Percentiles rank a stretch among this genome's conserved stretches.
Evolutionary conservation across 192 early-diverging fungal species (phyloP).

Genomic region (Rhizoclosmatium globosum): DNA sequence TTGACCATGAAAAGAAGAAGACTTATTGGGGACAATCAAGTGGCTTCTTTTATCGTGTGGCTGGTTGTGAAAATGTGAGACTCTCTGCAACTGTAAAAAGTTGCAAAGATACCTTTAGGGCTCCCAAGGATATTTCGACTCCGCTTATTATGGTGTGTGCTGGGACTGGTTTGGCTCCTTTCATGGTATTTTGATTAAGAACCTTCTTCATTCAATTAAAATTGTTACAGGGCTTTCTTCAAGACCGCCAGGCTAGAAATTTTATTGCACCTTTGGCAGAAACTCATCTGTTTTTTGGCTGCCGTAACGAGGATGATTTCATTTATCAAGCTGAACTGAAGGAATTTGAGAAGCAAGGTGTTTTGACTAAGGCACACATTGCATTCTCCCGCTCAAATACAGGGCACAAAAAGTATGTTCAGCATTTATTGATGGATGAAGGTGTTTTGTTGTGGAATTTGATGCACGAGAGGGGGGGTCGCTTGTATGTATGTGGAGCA

Average conservation of each 20-base stretch:
- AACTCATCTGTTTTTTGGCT: constrained; percentile 83
- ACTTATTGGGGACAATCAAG: constrained; percentile 31
- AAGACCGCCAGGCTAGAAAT: constrained; percentile 67
- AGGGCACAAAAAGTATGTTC: constrained; percentile 73
- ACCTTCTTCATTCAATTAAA: background rate
- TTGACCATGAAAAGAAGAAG: constrained; percentile 4
- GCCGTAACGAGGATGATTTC: constrained; percentile 71
- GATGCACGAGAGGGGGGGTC: constrained; percentile 14
- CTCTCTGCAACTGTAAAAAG: constrained; percentile 18
- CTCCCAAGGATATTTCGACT: constrained; percentile 60
- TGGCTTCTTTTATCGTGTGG: constrained; percentile 33
- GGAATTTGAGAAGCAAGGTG: constrained; percentile 48
- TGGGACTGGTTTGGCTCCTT: constrained; percentile 90
- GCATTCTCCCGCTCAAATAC: constrained; percentile 71
- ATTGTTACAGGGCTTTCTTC: constrained; percentile 68
- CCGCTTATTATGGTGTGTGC: constrained; percentile 87
- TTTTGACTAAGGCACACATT: constrained; percentile 62
- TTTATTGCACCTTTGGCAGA: constrained; percentile 34
- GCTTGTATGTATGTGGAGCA: constrained; percentile 37
- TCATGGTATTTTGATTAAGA: constrained; percentile 58
- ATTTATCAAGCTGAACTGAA: constrained; percentile 70
- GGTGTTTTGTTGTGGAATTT: constrained; percentile 26
- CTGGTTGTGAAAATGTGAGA: background rate
- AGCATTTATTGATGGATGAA: constrained; percentile 59
- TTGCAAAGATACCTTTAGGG: constrained; percentile 57